phyloP scores from a whole-genome alignment of 768 basidiomycete species.

The Jaapia argillacea region DNA sequence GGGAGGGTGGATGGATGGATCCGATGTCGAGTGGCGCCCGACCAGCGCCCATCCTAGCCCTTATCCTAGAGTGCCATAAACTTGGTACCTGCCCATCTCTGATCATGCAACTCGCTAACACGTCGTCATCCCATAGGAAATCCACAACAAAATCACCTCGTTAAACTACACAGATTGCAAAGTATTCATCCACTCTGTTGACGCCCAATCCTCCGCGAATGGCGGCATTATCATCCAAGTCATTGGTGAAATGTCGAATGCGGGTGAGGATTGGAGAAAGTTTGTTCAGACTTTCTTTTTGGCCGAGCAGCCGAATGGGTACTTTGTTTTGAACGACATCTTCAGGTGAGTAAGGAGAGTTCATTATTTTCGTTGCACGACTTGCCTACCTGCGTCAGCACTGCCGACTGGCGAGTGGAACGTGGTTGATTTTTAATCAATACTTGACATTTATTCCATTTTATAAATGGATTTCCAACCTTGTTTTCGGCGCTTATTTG shows the following conservation, averaged over 20 bases:
- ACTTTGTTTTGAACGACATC: conserved; percentile 99
- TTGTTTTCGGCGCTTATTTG: too few relatives aligned
- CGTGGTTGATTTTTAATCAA: too few relatives aligned
- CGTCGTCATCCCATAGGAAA: conserved; percentile 52
- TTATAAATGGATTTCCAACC: too few relatives aligned
- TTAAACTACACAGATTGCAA: conserved; percentile 96
- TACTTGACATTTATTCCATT: too few relatives aligned
- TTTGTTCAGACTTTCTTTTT: conserved; percentile 99
- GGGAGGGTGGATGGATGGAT: not conserved
- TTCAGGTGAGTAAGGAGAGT: too few relatives aligned
- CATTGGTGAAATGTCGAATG: conserved; percentile 98
- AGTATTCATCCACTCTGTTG: conserved; percentile 97
- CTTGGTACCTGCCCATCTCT: not conserved
- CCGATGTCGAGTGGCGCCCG: too few relatives aligned
- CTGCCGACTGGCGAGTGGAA: too few relatives aligned
- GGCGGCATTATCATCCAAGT: conserved; percentile 99
- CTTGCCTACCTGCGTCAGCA: too few relatives aligned
- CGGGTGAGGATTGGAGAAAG: conserved; percentile 87
- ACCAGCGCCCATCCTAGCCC: too few relatives aligned
- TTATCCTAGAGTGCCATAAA: too few relatives aligned
- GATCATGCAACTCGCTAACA: not conserved
- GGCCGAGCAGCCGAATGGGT: conserved; percentile 97
- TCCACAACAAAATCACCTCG: conserved; percentile 90
- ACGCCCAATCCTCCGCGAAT: conserved; percentile 90
- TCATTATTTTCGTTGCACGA: too few relatives aligned